A percentile compares a stretch with the other conserved stretches of the same genome.
These are phyloP conservation scores for Protomyces lactucae-debilis DNA, from an alignment of 1,139 yeast genomes.

Conservation along the genomic window DNA sequence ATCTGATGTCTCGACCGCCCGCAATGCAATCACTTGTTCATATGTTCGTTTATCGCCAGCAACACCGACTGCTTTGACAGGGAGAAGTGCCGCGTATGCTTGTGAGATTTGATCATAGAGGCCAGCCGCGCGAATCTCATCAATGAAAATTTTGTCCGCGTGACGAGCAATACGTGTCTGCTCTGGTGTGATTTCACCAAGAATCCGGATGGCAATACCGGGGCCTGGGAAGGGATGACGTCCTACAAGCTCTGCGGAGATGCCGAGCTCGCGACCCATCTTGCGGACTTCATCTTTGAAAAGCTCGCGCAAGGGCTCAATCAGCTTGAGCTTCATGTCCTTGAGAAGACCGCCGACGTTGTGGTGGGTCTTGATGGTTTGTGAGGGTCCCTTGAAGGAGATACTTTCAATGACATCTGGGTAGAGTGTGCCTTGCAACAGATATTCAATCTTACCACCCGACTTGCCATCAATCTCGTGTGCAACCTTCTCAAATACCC, in stretches of 20 bases:
- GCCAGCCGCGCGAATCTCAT: constrained; percentile 90
- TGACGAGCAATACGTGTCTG: constrained; percentile 96
- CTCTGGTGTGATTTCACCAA: constrained; percentile 89
- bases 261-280: constrained; percentile 89
- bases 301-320: constrained; percentile 96
- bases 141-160: constrained; percentile 92
- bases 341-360: constrained; percentile 97
- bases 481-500: constrained; percentile 66
- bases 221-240: constrained; percentile 99
- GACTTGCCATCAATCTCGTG: constrained; percentile 73
- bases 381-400: constrained; percentile 98
- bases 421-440: constrained; percentile 94
- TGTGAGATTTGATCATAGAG: constrained; percentile 88
- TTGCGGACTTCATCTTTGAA: constrained; percentile 98
- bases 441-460: constrained; percentile 84
- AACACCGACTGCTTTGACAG: constrained; percentile 98
- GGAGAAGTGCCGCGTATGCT: constrained; percentile 94
- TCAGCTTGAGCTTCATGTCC: constrained; percentile 95
- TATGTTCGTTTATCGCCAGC: constrained; percentile 99
- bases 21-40: constrained; percentile 96
- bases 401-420: constrained; percentile 98
- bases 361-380: constrained; percentile 98
- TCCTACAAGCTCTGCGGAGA: constrained; percentile 96
- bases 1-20: constrained; percentile 96
- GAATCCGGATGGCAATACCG: constrained; percentile 96